phyloP scores from a whole-genome alignment of 208 protist genomes.

The Trypanosoma mega region DNA sequence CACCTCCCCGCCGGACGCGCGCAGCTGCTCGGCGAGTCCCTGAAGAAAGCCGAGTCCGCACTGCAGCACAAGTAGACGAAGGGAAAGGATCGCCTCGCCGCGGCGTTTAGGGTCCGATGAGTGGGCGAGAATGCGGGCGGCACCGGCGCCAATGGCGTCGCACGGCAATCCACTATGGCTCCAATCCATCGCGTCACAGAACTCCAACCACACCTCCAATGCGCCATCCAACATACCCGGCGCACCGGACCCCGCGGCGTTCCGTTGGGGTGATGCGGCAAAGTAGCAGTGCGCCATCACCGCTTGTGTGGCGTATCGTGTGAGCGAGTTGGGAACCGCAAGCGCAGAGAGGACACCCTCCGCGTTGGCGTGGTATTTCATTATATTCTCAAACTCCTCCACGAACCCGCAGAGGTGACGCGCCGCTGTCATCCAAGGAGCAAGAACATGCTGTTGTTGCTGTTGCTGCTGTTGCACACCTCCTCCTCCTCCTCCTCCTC shows the following conservation, averaged over 20 bases:
- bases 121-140: constrained; percentile 21
- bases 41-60: constrained; percentile 63
- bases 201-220: constrained; percentile 27
- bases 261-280: constrained; percentile 4
- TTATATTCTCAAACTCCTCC: constrained; percentile 26
- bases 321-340: constrained; percentile 29
- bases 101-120: constrained; percentile 20
- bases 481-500: too few species aligned
- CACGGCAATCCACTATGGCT: constrained; percentile 47
- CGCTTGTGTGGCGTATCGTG: constrained; percentile 41
- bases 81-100: constrained; percentile 47
- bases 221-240: too few species aligned
- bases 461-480: too few species aligned
- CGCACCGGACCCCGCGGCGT: not conserved
- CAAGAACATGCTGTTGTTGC: constrained; percentile 26
- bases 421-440: constrained; percentile 38
- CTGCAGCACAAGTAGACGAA: constrained; percentile 59
- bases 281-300: constrained; percentile 45
- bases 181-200: constrained; percentile 64
- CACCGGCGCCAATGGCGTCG: constrained; percentile 38
- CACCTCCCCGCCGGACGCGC: constrained; percentile 9
- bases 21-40: constrained; percentile 35
- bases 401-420: constrained; percentile 49
- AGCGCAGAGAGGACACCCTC: constrained; percentile 21
- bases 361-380: constrained; percentile 27